Base-by-base conservation (phyloP, 306 rosid species). In the Styphnolobium japonicum region DNA sequence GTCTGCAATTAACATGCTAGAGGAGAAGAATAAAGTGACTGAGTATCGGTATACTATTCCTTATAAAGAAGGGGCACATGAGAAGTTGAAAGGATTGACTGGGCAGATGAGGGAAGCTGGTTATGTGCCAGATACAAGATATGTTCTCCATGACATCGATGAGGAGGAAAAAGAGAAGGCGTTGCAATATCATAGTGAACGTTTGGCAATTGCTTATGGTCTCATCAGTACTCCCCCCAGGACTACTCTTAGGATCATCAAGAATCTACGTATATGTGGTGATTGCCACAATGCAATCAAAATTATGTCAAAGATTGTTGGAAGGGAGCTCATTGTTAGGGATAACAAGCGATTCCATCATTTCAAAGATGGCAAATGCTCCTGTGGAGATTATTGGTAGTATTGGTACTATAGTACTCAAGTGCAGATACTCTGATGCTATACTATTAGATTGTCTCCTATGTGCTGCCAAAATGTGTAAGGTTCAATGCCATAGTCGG, bases 261-360 rank as follows among this genome's bases (percentile, higher is more conserved):
- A 90, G 89, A 90, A 90, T 75, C 88, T 90, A 11, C 83, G 89
- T 19, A 88, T 88, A 55, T 88, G 94, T 12, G 92, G 94, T 12
- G 94, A 90, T 75, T 90, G 82, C 77, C 94, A 90, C 62, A 88
- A 88, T 39, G 92, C 94, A 4, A 88, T 90, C 22, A 90, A 90
- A 78, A 79, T 88, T 51, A 90, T 88, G 92, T 86, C 92, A 1
- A 90, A 69, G 67, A 86, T 90, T 65, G 92, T 86, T 23, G 94
- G 92, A 27, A 86, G 94, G 71, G 92, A 90, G 83, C 82, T 90
- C 84, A 90, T 90, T 27, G 92, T 90, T 29, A 70, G 94, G 79
- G 94, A 90, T 73, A 90, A 90, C 85, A 88, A 88, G 81, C 87
- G 94, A 45, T 88, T 90, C 77, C 92, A 90, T 79, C 92, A 90